Evolutionary conservation across 2,329 filamentous ascomycete genomes (phyloP).

Genomic region (Aspergillus jensenii): DNA sequence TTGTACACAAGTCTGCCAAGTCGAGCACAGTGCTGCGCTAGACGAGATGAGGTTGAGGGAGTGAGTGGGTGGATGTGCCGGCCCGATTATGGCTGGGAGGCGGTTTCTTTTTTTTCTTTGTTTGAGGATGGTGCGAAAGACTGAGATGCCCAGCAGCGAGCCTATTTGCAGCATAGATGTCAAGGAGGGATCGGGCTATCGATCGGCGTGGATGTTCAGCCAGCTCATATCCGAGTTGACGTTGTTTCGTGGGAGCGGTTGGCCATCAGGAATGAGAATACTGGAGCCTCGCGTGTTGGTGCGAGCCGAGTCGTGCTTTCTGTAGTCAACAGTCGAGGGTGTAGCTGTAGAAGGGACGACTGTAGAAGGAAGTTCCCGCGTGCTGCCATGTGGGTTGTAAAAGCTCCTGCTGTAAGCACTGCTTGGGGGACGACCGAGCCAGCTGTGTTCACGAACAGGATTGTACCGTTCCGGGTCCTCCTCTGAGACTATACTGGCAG

Average conservation of each 20-base stretch:
- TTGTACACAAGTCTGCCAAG: neutral
- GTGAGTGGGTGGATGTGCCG: neutral
- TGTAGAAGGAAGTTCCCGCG: conserved; percentile 21
- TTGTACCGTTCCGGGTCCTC: conserved; percentile 32
- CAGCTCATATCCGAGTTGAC: conserved; percentile 46
- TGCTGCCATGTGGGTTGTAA: conserved; percentile 28
- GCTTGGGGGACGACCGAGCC: conserved; percentile 38
- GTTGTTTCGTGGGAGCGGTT: conserved; percentile 22
- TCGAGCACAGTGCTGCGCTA: neutral
- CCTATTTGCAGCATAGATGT: neutral
- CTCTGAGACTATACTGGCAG: conserved; percentile 39
- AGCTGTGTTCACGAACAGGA: conserved; percentile 28
- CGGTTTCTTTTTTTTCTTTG: neutral
- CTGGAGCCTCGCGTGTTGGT: conserved; percentile 32
- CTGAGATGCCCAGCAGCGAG: neutral
- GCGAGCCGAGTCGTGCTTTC: conserved; percentile 18
- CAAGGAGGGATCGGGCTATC: neutral
- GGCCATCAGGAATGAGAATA: conserved; percentile 32
- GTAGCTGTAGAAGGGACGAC: conserved; percentile 12
- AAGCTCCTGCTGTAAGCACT: conserved; percentile 43
- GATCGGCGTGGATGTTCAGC: conserved; percentile 40
- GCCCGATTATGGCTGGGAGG: neutral
- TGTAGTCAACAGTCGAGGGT: conserved; percentile 14
- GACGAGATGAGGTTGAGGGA: neutral
- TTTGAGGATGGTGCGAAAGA: neutral